phyloP scores from a whole-genome alignment of 1,284 basidiomycete genomes.

The Ceratobasidium papillatum region DNA sequence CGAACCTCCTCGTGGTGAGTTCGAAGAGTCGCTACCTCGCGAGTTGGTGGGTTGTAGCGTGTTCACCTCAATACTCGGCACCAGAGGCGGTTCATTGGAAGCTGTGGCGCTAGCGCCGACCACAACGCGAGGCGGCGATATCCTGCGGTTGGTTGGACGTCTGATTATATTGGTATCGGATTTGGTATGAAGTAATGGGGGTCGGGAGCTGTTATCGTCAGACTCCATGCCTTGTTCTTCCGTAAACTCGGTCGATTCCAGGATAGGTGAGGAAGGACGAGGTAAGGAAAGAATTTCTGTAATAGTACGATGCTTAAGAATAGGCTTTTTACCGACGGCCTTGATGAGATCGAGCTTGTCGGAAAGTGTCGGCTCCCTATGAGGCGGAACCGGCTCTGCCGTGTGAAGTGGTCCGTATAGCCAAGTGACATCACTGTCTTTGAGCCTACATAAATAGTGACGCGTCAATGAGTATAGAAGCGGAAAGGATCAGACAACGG shows the following conservation, averaged over 20 bases:
- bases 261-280: constrained; percentile 66
- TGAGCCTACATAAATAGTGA: constrained; percentile 73
- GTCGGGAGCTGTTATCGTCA: constrained; percentile 56
- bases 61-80: constrained; percentile 9
- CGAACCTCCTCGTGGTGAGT: constrained; percentile 38
- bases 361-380: constrained; percentile 57
- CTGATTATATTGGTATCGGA: constrained; percentile 77
- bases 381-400: constrained; percentile 71
- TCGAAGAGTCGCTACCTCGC: constrained; percentile 23
- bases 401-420: constrained; percentile 97
- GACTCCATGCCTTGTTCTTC: constrained; percentile 53
- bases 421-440: constrained; percentile 99
- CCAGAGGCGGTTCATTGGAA: neutral
- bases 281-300: constrained; percentile 75
- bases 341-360: constrained; percentile 53
- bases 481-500: neutral
- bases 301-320: constrained; percentile 95
- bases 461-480: constrained; percentile 22
- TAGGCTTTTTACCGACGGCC: constrained; percentile 74
- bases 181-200: constrained; percentile 77
- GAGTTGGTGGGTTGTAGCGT: constrained; percentile 3
- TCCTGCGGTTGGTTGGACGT: constrained; percentile 44
- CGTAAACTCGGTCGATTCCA: constrained; percentile 51
- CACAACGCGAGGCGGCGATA: constrained; percentile 46
- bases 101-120: constrained; percentile 25